Evolutionary conservation across 371 early-diverging fungal genomes (phyloP).

Genomic region (Synchytrium microbalum): DNA sequence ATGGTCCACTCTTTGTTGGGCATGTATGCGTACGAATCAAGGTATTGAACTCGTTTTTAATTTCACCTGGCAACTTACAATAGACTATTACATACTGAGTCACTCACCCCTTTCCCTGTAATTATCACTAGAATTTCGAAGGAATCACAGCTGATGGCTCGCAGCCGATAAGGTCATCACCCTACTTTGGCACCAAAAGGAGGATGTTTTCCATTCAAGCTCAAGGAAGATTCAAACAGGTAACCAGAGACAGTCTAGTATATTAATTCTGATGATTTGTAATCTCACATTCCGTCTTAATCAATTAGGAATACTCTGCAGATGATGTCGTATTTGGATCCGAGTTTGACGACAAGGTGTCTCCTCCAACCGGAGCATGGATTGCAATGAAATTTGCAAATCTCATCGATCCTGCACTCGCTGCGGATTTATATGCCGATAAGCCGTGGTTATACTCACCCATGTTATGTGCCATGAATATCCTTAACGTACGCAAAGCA

Average conservation of each 20-base stretch:
- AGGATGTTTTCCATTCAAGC: slow-evolving; percentile 64
- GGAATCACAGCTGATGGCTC: slow-evolving; percentile 30
- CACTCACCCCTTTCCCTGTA: too few relatives aligned
- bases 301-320: slow-evolving; percentile 40
- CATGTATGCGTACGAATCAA: slow-evolving; percentile 58
- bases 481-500: slow-evolving; percentile 41
- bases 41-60: too few relatives aligned
- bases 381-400: slow-evolving; percentile 65
- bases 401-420: slow-evolving; percentile 71
- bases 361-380: slow-evolving; percentile 62
- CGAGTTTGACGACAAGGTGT: slow-evolving; percentile 57
- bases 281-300: slow-evolving; percentile 33
- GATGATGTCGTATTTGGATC: slow-evolving; percentile 72
- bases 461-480: slow-evolving; percentile 64
- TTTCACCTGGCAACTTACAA: too few relatives aligned
- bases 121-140: too few relatives aligned
- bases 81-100: too few relatives aligned
- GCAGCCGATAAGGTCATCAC: slow-evolving; percentile 13
- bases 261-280: slow-evolving; percentile 46
- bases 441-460: slow-evolving; percentile 71
- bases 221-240: slow-evolving; percentile 59
- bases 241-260: slow-evolving; percentile 13
- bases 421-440: slow-evolving; percentile 61
- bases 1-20: slow-evolving; percentile 57
- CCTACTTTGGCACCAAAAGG: slow-evolving; percentile 46